Evolutionary conservation across 805 yeast genomes (phyloP).

Genomic region (Isabelozyma rhagii): DNA sequence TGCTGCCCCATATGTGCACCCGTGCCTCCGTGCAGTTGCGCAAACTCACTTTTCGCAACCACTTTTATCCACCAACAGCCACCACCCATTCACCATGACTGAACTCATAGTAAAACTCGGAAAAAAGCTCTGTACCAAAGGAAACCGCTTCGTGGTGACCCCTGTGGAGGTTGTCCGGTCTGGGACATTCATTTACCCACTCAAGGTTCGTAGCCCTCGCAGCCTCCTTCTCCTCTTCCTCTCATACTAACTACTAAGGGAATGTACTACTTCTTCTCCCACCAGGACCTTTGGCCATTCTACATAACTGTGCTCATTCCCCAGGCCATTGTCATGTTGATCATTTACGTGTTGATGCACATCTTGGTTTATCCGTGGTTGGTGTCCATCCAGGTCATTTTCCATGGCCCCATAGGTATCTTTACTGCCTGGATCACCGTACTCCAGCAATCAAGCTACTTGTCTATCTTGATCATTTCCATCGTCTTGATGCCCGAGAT

Average conservation of each 20-base stretch:
- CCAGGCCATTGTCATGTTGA: conserved; percentile 35
- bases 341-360: conserved; percentile 34
- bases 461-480: conserved; percentile 42
- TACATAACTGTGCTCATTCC: conserved; percentile 45
- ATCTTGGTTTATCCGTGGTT: conserved; percentile 43
- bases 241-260: conserved; percentile 26
- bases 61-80: background rate
- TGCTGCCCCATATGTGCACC: too few species aligned
- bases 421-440: conserved; percentile 44
- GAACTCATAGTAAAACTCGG: background rate
- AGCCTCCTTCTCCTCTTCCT: background rate
- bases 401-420: conserved; percentile 52
- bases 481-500: conserved; percentile 46
- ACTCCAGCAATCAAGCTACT: conserved; percentile 39
- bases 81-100: background rate
- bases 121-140: background rate
- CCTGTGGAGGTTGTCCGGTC: conserved; percentile 11
- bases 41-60: background rate
- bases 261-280: conserved; percentile 33
- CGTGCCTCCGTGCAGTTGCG: too few species aligned
- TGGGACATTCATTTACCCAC: conserved; percentile 20
- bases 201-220: conserved; percentile 14
- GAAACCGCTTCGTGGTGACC: background rate
- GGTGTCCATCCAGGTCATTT: conserved; percentile 36
- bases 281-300: conserved; percentile 46